These are phyloP conservation scores for Aspergillus quadrilineatus DNA, from an alignment of 2,329 filamentous ascomycete species.

Conservation along the genomic window DNA sequence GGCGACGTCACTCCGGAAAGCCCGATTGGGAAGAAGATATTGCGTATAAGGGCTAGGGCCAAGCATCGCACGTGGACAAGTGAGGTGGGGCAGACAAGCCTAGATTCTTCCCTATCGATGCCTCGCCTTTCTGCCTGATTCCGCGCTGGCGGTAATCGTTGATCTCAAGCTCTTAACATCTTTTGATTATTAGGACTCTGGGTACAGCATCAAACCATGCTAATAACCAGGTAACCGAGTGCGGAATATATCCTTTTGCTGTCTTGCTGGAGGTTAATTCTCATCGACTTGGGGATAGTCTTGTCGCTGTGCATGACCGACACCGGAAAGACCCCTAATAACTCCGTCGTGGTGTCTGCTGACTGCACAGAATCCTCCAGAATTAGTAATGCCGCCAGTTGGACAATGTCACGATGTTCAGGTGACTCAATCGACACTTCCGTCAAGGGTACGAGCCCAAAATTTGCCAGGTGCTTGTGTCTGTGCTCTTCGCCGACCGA, in stretches of 20 bases:
- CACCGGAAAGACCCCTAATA: no score
- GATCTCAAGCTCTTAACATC: no score
- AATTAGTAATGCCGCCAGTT: constrained; percentile 4
- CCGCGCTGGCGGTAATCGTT: no score
- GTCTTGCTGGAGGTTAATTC: no score
- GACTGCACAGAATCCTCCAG: not conserved
- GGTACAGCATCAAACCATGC: no score
- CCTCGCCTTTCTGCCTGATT: no score
- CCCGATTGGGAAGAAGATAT: constrained; percentile 18
- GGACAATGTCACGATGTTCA: not conserved
- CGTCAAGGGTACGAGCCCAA: not conserved
- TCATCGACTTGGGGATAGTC: no score
- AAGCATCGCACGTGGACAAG: constrained; percentile 15
- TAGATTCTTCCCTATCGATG: no score
- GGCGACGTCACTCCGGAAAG: constrained; percentile 26
- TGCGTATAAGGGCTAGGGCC: constrained; percentile 26
- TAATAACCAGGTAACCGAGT: no score
- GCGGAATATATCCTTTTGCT: no score
- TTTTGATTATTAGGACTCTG: not conserved
- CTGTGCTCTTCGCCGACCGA: not conserved
- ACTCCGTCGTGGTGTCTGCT: not conserved
- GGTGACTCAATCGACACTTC: not conserved
- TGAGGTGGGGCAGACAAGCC: no score
- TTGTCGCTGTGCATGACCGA: no score
- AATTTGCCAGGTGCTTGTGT: not conserved